Base-by-base conservation (phyloP, 2,329 filamentous ascomycete genomes). In the Arthroderma uncinatum region DNA sequence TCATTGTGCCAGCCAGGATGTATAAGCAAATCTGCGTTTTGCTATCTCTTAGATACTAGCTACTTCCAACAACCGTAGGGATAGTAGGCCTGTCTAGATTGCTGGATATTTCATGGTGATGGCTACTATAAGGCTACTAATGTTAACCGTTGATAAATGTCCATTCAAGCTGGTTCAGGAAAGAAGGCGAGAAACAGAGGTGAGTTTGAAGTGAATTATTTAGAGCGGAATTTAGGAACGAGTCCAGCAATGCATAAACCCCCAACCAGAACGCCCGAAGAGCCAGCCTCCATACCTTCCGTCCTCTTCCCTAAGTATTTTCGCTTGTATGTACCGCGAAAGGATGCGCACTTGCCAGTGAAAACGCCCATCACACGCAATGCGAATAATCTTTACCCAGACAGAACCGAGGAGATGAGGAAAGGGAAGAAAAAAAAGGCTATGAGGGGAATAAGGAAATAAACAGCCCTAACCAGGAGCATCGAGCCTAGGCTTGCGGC, bases 351-450 rank as follows among this genome's bases (percentile, higher is more conserved):
- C 28, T 34, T 34, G n/a, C 25, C 44, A 33, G n/a, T 30, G 44
- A 30, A 30, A 50, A 50, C 25, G n/a, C 44, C 44, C 34, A n/a
- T n/a, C 25, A 10, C 30, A 50, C 23, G 28, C 28, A 50, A 50
- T 50, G 44, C 23, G 44, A 50, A 50, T n/a, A 33, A 25, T 50
- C 44, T 50, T 25, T 6, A 50, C 44, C 44, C 44, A 33, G n/a
- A 28, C 19, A 4, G 16, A 50, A 50, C 10, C 25, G 28, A 25
- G 23, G 44, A 50, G 44, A 33, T 50, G 25, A 33, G 25, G 44
- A 50, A 30, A 37, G 34, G 34, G 28, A 50, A 16, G 7, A 16
- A 30, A 30, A 33, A 33, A 10, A 9, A 16, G 5, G 25, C 8
- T 50, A 30, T 14, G 23, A 19, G 23, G 44, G 33, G 14, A 50